phyloP scores from a whole-genome alignment of 371 early-diverging fungal genomes.

The Mortierella sp. region DNA sequence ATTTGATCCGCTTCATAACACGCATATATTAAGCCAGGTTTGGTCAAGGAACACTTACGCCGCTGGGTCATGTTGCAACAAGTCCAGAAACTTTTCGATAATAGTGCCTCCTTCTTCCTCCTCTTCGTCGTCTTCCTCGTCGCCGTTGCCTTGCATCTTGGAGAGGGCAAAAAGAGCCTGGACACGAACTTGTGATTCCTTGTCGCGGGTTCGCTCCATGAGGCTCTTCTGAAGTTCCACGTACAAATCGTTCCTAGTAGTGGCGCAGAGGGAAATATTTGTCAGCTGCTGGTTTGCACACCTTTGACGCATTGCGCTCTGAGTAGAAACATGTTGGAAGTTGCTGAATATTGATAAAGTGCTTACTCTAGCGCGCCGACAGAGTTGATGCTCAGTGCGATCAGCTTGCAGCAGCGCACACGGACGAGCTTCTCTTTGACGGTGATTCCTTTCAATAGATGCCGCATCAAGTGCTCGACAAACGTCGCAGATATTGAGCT shows the following conservation, averaged over 20 bases:
- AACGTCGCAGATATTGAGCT: slow-evolving; percentile 77
- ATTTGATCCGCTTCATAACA: neutral
- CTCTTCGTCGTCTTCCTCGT: slow-evolving; percentile 67
- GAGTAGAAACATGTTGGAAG: neutral
- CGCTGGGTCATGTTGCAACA: slow-evolving; percentile 83
- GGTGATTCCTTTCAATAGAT: slow-evolving; percentile 80
- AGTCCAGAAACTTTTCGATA: slow-evolving; percentile 70
- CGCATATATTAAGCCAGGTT: neutral
- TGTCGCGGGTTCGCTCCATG: slow-evolving; percentile 82
- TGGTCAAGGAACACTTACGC: slow-evolving; percentile 63
- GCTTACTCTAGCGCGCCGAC: slow-evolving; percentile 86
- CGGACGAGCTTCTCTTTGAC: slow-evolving; percentile 84
- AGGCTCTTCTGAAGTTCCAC: slow-evolving; percentile 74
- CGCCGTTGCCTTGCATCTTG: slow-evolving; percentile 74
- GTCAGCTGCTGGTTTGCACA: too few species aligned
- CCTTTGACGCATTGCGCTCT: too few species aligned
- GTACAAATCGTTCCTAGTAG: slow-evolving; percentile 81
- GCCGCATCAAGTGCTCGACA: slow-evolving; percentile 75
- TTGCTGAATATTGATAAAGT: neutral
- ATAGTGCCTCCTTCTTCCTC: slow-evolving; percentile 71
- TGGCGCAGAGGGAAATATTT: neutral
- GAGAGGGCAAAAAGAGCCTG: slow-evolving; percentile 87
- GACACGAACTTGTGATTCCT: slow-evolving; percentile 84
- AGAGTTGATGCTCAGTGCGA: slow-evolving; percentile 81
- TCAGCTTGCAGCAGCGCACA: slow-evolving; percentile 83